phyloP scores from a whole-genome alignment of 768 basidiomycete genomes.

The Mycena belliarum region DNA sequence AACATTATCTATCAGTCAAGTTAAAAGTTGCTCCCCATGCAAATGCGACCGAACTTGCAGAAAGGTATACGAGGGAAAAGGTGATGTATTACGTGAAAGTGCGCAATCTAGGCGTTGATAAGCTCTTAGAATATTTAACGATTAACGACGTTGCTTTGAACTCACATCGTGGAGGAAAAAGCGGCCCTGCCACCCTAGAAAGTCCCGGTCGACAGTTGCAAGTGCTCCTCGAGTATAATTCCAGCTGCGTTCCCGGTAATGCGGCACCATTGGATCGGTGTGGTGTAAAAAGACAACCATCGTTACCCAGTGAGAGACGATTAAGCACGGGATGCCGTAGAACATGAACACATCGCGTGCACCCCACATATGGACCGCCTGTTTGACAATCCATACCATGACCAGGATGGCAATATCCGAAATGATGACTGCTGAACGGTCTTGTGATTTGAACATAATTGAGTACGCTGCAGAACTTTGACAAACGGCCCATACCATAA shows the following conservation, averaged over 20 bases:
- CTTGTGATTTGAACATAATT: slow-evolving; percentile 15
- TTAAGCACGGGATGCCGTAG: slow-evolving; percentile 57
- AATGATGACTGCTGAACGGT: neutral
- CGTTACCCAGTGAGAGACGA: slow-evolving; percentile 57
- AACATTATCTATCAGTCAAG: too few species aligned
- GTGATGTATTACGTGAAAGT: neutral
- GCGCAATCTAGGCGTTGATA: neutral
- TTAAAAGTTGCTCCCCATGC: too few species aligned
- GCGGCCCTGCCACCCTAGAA: slow-evolving; percentile 64
- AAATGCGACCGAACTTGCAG: too few species aligned
- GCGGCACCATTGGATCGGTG: slow-evolving; percentile 55
- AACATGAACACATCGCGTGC: slow-evolving; percentile 53
- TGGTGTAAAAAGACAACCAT: slow-evolving; percentile 66
- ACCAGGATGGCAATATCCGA: slow-evolving; percentile 20
- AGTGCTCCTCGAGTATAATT: slow-evolving; percentile 64
- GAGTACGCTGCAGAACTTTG: too few species aligned
- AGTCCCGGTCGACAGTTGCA: slow-evolving; percentile 57
- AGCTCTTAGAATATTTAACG: neutral
- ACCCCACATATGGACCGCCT: too few species aligned
- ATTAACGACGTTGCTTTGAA: neutral
- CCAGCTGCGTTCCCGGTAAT: slow-evolving; percentile 60
- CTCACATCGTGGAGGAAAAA: slow-evolving; percentile 60
- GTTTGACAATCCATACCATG: too few species aligned
- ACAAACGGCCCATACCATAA: too few species aligned
- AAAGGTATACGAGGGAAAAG: neutral